A percentile compares a stretch with the other conserved stretches of the same genome.
phyloP scores from a whole-genome alignment of 371 early-diverging fungal species.

The Mortierella sp. region DNA sequence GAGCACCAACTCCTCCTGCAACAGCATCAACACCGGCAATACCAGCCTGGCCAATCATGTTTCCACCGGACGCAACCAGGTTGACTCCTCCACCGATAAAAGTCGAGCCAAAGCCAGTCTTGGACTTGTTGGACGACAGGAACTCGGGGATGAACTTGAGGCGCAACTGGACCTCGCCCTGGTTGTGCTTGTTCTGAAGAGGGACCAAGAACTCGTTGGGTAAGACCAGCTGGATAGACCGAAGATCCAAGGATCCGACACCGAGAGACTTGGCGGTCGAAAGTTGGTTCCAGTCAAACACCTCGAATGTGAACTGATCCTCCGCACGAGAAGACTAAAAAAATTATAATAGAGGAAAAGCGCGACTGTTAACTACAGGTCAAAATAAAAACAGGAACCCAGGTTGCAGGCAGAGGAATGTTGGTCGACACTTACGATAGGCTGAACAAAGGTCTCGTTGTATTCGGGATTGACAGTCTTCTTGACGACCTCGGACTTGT shows the following conservation, averaged over 20 bases:
- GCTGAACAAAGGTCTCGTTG: constrained; percentile 82
- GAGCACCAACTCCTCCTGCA: constrained; percentile 61
- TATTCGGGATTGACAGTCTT: constrained; percentile 90
- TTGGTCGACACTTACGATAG: constrained; percentile 64
- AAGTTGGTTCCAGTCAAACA: constrained; percentile 89
- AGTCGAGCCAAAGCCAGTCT: constrained; percentile 49
- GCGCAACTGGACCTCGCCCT: constrained; percentile 54
- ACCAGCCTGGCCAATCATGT: constrained; percentile 53
- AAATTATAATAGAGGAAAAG: not conserved
- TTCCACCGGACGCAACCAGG: constrained; percentile 58
- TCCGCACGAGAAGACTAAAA: constrained; percentile 66
- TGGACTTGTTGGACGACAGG: constrained; percentile 40
- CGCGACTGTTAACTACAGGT: not conserved
- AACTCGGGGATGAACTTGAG: constrained; percentile 57
- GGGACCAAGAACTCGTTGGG: constrained; percentile 49
- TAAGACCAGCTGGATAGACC: constrained; percentile 46
- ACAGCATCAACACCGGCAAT: constrained; percentile 54
- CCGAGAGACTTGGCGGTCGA: constrained; percentile 72
- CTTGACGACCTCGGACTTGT: constrained; percentile 83
- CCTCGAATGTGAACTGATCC: constrained; percentile 77
- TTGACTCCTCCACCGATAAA: constrained; percentile 54
- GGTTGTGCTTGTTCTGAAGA: constrained; percentile 60
- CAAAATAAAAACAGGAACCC: not conserved
- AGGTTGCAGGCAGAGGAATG: not conserved
- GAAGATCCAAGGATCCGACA: constrained; percentile 57